Base-by-base conservation (phyloP, 2,329 filamentous ascomycete species). In the Colletotrichum noveboracense region DNA sequence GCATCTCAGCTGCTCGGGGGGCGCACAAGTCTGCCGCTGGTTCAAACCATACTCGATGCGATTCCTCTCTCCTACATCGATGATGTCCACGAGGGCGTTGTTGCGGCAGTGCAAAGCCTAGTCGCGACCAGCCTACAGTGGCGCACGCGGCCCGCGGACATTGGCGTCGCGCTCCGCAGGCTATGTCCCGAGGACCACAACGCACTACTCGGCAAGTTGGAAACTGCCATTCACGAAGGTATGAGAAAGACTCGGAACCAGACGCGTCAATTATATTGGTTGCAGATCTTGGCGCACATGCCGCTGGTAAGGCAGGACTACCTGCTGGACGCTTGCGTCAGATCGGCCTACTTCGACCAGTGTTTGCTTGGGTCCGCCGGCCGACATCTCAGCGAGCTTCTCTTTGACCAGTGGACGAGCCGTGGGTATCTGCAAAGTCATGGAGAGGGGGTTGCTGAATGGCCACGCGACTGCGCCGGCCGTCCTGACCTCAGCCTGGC, bases 361-460 rank as follows among this genome's bases (percentile, higher is more conserved):
- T 13, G 55, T 7, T 30, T 48, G 28, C 32, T 56, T 9, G 66
- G 62, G 21, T 9, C 74, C 8, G 28, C 70, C 28, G 76, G 77
- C 28, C 32, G 68, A 34, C 76, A 79, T 34, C 67, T 80, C 62
- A 70, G 78, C 73, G 60, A 69, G 36, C 67, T 80, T 5, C 56
- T 80, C 21, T 62, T 78, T 6, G 76, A 76, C 7, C 78, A 80
- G 10, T 80, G 79, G 79, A 21, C 43, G 14, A 80, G 79, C 38
- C 78, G 73, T 21, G 73, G 75, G 48, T 76, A 76, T 60, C 38
- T 77, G 21, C 48, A n/a, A 3, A 4, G 16, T 10, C 38, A 60
- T 21, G 18, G 32, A 10, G 16, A 7, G 4, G 8, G 58, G 7
- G 16, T 43, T 52, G 58, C 18, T 18, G 14, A 9, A 12, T 77